Conservation (phyloP, 2,329 filamentous ascomycete genomes). For the Tolypocladium tropicale region DNA sequence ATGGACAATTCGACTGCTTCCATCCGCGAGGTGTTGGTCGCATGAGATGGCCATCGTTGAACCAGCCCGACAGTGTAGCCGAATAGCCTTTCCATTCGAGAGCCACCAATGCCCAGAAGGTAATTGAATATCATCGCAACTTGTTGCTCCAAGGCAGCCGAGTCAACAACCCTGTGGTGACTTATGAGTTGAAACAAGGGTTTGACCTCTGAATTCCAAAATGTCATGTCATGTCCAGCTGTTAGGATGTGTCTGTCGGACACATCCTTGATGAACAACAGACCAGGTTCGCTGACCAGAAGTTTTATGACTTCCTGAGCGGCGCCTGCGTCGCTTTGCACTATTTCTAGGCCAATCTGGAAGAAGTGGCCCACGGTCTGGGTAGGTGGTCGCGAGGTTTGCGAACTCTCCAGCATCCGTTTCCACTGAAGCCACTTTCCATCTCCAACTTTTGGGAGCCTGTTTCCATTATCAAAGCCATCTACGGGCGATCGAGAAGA, state of each 20-base stretch:
- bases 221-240: background rate
- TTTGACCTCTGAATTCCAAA: slow-evolving; percentile 16
- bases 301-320: slow-evolving; percentile 10
- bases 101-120: slow-evolving; percentile 21
- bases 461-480: background rate
- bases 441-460: background rate
- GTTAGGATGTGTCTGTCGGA: slow-evolving; percentile 13
- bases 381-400: background rate
- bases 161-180: slow-evolving; percentile 22
- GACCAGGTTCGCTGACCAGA: slow-evolving; percentile 17
- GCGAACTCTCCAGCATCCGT: slow-evolving; percentile 2
- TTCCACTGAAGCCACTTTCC: slow-evolving; percentile 12
- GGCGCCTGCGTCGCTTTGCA: slow-evolving; percentile 10
- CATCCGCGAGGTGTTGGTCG: slow-evolving; percentile 6
- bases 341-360: slow-evolving; percentile 8
- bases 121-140: slow-evolving; percentile 23
- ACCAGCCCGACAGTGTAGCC: slow-evolving; percentile 16
- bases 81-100: slow-evolving; percentile 20
- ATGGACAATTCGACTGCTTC: slow-evolving; percentile 17
- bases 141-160: slow-evolving; percentile 26
- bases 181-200: slow-evolving; percentile 25
- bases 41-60: slow-evolving; percentile 5
- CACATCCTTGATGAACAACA: slow-evolving; percentile 15
- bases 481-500: background rate
- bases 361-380: slow-evolving; percentile 7